Conservation (phyloP, 2,329 filamentous ascomycete genomes). For the Aspergillus sp. region DNA sequence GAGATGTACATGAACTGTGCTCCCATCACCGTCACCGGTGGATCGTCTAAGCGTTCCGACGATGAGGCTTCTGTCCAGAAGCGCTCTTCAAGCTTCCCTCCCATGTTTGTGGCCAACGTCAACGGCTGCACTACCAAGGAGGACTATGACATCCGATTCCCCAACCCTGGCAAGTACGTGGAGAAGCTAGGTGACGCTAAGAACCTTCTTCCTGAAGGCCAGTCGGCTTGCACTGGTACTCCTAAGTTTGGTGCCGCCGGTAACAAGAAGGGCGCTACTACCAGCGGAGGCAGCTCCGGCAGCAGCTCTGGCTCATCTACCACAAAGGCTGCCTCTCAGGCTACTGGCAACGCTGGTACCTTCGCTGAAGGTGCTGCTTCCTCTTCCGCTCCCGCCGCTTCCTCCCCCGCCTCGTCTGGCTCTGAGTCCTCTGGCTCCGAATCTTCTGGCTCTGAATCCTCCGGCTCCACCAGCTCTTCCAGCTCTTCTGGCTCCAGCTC, state of each 20-base stretch:
- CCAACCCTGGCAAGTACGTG: conserved; percentile 59
- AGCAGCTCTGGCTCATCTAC: conserved; percentile 23
- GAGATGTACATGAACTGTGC: conserved; percentile 99
- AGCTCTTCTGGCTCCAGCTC: conserved; percentile 2
- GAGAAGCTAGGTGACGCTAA: conserved; percentile 43
- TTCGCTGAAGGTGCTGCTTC: too few species aligned
- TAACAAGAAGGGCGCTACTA: conserved; percentile 7
- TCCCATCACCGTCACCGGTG: conserved; percentile 59
- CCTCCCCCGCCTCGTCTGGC: too few species aligned
- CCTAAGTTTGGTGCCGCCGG: conserved; percentile 30
- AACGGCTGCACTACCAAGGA: conserved; percentile 55
- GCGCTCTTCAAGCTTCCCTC: conserved; percentile 59
- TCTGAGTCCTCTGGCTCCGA: too few species aligned
- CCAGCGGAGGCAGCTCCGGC: conserved; percentile 7
- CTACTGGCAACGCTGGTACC: too few species aligned
- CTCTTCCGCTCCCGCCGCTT: too few species aligned
- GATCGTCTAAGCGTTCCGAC: conserved; percentile 39
- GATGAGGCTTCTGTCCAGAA: conserved; percentile 38
- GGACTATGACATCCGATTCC: conserved; percentile 59
- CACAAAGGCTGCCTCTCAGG: conserved; percentile 3
- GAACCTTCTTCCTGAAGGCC: conserved; percentile 28
- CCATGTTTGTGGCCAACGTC: conserved; percentile 73
- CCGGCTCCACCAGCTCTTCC: conserved; percentile 9
- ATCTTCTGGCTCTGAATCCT: too few species aligned
- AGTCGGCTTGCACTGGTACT: conserved; percentile 23